These are phyloP conservation scores for Colletotrichum echinochloae DNA, from an alignment of 2,329 filamentous ascomycete species.

Conservation along the genomic window DNA sequence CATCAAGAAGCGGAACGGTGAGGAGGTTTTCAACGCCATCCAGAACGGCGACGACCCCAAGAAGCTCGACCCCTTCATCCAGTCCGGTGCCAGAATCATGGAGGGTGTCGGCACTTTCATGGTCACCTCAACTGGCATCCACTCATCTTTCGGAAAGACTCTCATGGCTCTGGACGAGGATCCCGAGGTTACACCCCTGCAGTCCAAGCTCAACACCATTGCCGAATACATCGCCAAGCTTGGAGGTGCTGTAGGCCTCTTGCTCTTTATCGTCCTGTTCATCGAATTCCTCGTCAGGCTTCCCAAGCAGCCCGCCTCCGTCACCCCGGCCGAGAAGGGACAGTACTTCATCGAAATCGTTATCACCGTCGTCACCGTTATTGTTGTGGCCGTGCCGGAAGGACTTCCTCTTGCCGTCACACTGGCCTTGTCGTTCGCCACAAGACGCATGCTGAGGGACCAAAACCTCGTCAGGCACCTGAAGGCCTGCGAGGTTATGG, in stretches of 20 bases:
- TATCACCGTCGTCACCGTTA: conserved; percentile 82
- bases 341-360: conserved; percentile 82
- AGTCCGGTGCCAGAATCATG: conserved; percentile 84
- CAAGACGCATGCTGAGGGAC: conserved; percentile 81
- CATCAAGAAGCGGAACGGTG: conserved; percentile 74
- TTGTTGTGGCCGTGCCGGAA: conserved; percentile 84
- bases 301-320: conserved; percentile 58
- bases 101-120: conserved; percentile 82
- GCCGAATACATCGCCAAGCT: conserved; percentile 83
- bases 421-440: conserved; percentile 80
- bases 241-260: conserved; percentile 79
- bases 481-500: conserved; percentile 85
- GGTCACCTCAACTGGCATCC: conserved; percentile 78
- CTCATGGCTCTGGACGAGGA: conserved; percentile 80
- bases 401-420: conserved; percentile 84
- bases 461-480: conserved; percentile 82
- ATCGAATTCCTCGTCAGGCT: conserved; percentile 85
- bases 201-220: conserved; percentile 80
- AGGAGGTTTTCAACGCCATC: conserved; percentile 78
- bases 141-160: conserved; percentile 81
- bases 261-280: conserved; percentile 86
- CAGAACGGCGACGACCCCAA: conserved; percentile 73
- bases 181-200: conserved; percentile 80
- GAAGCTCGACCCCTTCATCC: conserved; percentile 86
- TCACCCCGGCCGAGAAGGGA: conserved; percentile 77